Conservation (phyloP, 441 rosid genomes). For the Breynia disticha region DNA sequence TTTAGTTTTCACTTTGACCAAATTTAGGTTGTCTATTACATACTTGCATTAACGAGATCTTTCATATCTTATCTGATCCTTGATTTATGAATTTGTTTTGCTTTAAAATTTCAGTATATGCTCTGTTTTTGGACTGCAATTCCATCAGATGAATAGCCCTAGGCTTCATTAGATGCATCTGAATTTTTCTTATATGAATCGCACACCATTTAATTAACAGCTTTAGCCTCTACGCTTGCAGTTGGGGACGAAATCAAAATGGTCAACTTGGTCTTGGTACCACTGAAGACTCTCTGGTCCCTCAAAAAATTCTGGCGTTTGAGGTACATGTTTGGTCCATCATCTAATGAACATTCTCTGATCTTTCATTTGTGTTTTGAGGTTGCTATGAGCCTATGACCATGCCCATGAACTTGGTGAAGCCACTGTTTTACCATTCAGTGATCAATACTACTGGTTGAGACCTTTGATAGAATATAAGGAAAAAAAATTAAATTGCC, state of each 20-base stretch:
- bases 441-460: too few relatives aligned
- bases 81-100: too few relatives aligned
- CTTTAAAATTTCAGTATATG: too few relatives aligned
- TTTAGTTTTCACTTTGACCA: background rate
- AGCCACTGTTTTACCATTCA: too few relatives aligned
- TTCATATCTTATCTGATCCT: too few relatives aligned
- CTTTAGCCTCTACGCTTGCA: slow-evolving; percentile 26
- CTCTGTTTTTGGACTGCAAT: too few relatives aligned
- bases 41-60: too few relatives aligned
- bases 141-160: too few relatives aligned
- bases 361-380: background rate
- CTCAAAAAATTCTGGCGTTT: slow-evolving; percentile 82
- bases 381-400: background rate
- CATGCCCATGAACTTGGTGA: too few relatives aligned
- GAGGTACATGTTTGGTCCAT: slow-evolving; percentile 37
- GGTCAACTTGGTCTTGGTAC: slow-evolving; percentile 98
- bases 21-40: too few relatives aligned
- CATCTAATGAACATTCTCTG: slow-evolving; percentile 3
- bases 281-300: slow-evolving; percentile 80
- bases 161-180: background rate
- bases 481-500: too few relatives aligned
- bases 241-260: slow-evolving; percentile 99
- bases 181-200: background rate
- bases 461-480: too few relatives aligned
- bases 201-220: background rate